phyloP scores from a whole-genome alignment of 176 grass and related monocot genomes.

The Eleusine coracana region DNA sequence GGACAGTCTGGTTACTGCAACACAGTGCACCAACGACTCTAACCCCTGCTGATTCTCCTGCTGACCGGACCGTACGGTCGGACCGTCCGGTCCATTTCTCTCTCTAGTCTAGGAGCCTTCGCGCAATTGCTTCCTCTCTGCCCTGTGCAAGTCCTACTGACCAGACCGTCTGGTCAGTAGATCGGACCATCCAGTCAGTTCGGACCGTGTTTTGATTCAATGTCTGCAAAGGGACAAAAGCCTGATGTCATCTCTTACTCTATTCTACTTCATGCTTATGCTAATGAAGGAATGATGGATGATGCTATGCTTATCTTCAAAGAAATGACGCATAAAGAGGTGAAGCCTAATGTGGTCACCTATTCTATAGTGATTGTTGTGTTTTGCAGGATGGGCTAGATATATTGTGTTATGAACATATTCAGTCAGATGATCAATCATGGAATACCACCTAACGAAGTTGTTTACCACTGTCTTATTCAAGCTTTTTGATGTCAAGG shows the following conservation, averaged over 20 bases:
- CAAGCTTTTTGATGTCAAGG: conserved; percentile 23
- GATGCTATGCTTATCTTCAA: conserved; percentile 9
- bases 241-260: neutral
- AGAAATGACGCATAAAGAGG: conserved; percentile 8
- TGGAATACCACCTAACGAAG: neutral
- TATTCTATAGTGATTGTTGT: conserved; percentile 16
- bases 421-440: conserved; percentile 21
- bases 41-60: too few species aligned
- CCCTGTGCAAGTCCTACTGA: too few species aligned
- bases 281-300: neutral
- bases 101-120: too few species aligned
- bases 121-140: too few species aligned
- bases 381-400: neutral
- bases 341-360: neutral
- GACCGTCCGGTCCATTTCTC: too few species aligned
- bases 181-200: too few species aligned
- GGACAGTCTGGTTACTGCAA: too few species aligned
- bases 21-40: too few species aligned
- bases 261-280: conserved; percentile 20
- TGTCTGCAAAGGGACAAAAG: neutral
- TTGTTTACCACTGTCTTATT: conserved; percentile 26
- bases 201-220: conserved; percentile 36
- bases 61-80: too few species aligned
- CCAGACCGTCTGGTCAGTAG: too few species aligned
- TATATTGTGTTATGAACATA: conserved; percentile 25